phyloP scores from a whole-genome alignment of 768 basidiomycete species.

The Omphalotus guepiniiformis region DNA sequence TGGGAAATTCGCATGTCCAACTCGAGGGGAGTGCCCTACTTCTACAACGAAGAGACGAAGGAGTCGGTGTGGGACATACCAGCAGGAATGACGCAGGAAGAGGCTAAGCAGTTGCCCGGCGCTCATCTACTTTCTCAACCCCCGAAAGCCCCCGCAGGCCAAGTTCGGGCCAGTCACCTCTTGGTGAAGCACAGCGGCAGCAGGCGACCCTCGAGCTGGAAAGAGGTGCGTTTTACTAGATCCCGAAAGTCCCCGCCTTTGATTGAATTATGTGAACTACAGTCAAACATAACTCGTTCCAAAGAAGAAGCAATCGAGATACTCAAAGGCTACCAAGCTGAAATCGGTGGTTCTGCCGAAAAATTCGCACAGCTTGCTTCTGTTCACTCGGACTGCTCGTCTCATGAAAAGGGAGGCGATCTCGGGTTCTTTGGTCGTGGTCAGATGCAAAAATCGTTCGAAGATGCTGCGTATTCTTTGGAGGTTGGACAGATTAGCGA shows the following conservation, averaged over 20 bases:
- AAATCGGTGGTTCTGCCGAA: constrained; percentile 52
- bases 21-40: constrained; percentile 79
- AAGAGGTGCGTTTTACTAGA: constrained; percentile 51
- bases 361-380: constrained; percentile 77
- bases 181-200: constrained; percentile 88
- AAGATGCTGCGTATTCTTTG: constrained; percentile 78
- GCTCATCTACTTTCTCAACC: constrained; percentile 45
- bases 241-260: background rate
- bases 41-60: constrained; percentile 69
- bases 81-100: constrained; percentile 49
- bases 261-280: background rate
- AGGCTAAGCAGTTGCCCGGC: constrained; percentile 64
- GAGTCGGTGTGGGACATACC: constrained; percentile 82
- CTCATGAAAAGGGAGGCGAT: constrained; percentile 78
- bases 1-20: constrained; percentile 92
- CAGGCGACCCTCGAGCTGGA: constrained; percentile 78
- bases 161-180: constrained; percentile 93
- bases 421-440: constrained; percentile 81
- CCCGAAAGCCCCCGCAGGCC: constrained; percentile 30
- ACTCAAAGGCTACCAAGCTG: constrained; percentile 55
- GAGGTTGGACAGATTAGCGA: constrained; percentile 75
- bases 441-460: constrained; percentile 98
- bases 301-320: constrained; percentile 89
- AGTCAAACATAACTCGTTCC: constrained; percentile 77
- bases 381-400: constrained; percentile 85